These are phyloP conservation scores for Letharia columbiana DNA, from an alignment of 495 filamentous ascomycete species.

Conservation along the genomic window DNA sequence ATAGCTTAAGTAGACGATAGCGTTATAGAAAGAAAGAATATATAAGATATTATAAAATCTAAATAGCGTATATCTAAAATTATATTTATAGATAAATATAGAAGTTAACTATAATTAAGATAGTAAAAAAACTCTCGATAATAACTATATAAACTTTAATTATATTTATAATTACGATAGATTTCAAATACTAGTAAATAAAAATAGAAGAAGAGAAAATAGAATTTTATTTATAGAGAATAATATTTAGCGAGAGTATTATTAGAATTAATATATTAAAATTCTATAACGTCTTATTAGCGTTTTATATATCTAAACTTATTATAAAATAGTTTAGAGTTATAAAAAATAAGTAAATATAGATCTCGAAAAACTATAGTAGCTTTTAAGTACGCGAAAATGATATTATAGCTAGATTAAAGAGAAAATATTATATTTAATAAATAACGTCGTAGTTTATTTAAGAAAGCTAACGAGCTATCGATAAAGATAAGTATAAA, in stretches of 20 bases:
- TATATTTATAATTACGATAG: not conserved
- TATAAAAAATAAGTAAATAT: not conserved
- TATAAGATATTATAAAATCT: not conserved
- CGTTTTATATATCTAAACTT: too few relatives aligned
- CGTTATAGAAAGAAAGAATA: not conserved
- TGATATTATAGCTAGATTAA: not conserved
- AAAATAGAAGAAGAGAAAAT: not conserved
- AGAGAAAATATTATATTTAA: not conserved
- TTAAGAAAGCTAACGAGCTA: constrained; percentile 16
- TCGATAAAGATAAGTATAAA: not conserved
- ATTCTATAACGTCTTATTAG: not conserved
- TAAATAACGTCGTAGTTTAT: constrained; percentile 4
- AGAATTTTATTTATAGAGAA: not conserved
- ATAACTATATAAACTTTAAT: not conserved
- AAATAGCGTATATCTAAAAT: not conserved
- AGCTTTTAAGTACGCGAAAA: not conserved
- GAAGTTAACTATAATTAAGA: not conserved
- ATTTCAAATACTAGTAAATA: not conserved
- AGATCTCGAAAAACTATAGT: not conserved
- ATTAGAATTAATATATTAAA: not conserved
- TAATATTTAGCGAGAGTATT: not conserved
- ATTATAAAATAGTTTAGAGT: not conserved
- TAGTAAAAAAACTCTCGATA: not conserved
- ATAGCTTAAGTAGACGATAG: not conserved
- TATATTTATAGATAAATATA: not conserved